Evolutionary conservation across 1,284 basidiomycete species (phyloP).

Genomic region (Vanrija sp.): DNA sequence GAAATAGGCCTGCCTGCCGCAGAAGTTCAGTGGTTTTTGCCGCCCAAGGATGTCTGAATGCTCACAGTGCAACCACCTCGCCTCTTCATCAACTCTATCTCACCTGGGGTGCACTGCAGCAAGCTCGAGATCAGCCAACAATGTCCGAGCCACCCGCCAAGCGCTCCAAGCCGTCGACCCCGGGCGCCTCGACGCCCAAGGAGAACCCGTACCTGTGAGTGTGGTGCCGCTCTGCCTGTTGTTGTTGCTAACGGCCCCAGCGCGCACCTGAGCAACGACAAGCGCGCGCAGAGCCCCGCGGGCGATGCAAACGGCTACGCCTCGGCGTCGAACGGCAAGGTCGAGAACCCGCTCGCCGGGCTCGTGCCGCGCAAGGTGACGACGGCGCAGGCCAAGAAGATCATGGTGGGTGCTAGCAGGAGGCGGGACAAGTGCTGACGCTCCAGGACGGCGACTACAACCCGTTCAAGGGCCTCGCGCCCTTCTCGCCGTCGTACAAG

Average conservation of each 20-base stretch:
- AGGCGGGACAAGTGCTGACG: not conserved
- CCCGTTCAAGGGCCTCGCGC: conserved; percentile 72
- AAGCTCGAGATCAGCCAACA: too few species aligned
- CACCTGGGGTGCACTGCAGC: too few species aligned
- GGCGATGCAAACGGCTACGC: conserved; percentile 14
- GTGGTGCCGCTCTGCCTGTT: not conserved
- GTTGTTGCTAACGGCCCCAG: conserved; percentile 3
- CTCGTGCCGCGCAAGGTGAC: conserved; percentile 74
- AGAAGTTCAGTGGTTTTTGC: too few species aligned
- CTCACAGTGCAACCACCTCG: too few species aligned
- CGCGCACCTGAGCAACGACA: conserved; percentile 23
- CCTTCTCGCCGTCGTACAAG: conserved; percentile 74
- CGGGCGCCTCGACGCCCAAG: conserved; percentile 17
- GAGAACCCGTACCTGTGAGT: conserved; percentile 44
- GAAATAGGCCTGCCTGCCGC: too few species aligned
- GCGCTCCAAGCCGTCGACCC: conserved; percentile 31
- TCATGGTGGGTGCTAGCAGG: conserved; percentile 57
- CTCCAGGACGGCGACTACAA: conserved; percentile 74
- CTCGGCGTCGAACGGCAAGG: conserved; percentile 10
- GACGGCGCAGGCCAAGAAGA: conserved; percentile 64
- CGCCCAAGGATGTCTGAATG: too few species aligned
- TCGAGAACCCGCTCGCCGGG: conserved; percentile 62
- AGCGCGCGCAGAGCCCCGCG: conserved; percentile 1
- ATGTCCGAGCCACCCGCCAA: conserved; percentile 41
- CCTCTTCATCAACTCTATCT: too few species aligned